These are phyloP conservation scores for Massariosphaeria phaeospora DNA, from an alignment of 495 filamentous ascomycete species.

Conservation along the genomic window DNA sequence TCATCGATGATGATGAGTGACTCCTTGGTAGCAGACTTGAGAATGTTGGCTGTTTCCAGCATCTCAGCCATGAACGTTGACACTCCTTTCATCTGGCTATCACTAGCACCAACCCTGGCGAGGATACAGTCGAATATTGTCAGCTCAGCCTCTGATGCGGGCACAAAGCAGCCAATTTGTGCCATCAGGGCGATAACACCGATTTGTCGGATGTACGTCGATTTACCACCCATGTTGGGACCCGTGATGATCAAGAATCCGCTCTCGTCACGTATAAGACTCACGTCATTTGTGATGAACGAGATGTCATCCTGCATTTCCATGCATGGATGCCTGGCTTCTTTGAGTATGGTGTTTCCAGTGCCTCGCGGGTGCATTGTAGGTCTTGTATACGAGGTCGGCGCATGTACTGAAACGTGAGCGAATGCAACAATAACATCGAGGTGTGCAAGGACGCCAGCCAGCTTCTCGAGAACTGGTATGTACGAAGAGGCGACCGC, in stretches of 20 bases:
- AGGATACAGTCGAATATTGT: slow-evolving; percentile 98
- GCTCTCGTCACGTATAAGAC: slow-evolving; percentile 69
- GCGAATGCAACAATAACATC: slow-evolving; percentile 96
- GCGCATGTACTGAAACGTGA: slow-evolving; percentile 89
- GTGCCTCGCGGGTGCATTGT: slow-evolving; percentile 87
- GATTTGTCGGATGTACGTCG: slow-evolving; percentile 96
- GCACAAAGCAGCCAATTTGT: slow-evolving; percentile 94
- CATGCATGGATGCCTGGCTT: slow-evolving; percentile 96
- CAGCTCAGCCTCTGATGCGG: slow-evolving; percentile 81
- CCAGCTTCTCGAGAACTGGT: slow-evolving; percentile 86
- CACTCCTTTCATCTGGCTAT: slow-evolving; percentile 95
- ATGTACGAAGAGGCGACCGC: slow-evolving; percentile 90
- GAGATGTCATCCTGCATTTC: slow-evolving; percentile 98
- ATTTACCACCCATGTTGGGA: slow-evolving; percentile 99
- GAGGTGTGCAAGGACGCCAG: slow-evolving; percentile 83
- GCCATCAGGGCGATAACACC: slow-evolving; percentile 98
- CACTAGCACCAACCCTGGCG: slow-evolving; percentile 88
- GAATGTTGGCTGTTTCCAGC: slow-evolving; percentile 97
- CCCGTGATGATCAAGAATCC: slow-evolving; percentile 97
- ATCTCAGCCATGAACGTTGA: slow-evolving; percentile 99
- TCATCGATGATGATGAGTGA: slow-evolving; percentile 98
- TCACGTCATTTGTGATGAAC: slow-evolving; percentile 98
- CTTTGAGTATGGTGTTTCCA: slow-evolving; percentile 84
- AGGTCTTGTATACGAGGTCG: slow-evolving; percentile 82
- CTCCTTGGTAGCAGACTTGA: slow-evolving; percentile 91